These are phyloP conservation scores for Acanthamoeba royreba DNA, from an alignment of 208 protist species.

Conservation along the genomic window DNA sequence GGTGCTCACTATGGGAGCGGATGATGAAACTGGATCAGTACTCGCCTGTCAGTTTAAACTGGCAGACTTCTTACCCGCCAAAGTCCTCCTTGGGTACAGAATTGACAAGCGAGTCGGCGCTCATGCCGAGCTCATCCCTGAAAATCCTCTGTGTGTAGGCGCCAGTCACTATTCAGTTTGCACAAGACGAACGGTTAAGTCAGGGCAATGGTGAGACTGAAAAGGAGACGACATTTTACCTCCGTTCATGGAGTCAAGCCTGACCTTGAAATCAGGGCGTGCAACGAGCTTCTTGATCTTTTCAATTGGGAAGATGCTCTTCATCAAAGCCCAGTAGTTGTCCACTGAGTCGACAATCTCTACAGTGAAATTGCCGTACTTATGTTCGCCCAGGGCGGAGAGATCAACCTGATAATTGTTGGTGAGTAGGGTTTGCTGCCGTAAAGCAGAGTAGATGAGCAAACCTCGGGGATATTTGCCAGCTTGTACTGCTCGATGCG, in stretches of 20 bases:
- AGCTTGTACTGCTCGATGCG: constrained; percentile 76
- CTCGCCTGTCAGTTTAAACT: too few species aligned
- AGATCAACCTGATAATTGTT: constrained; percentile 73
- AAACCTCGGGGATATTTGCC: constrained; percentile 72
- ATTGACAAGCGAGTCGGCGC: constrained; percentile 68
- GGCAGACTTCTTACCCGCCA: too few species aligned
- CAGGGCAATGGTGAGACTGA: too few species aligned
- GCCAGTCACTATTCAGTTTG: constrained; percentile 89
- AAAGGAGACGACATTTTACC: too few species aligned
- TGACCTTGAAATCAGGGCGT: constrained; percentile 85
- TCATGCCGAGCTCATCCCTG: constrained; percentile 85
- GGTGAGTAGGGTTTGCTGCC: too few species aligned
- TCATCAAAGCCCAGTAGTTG: constrained; percentile 89
- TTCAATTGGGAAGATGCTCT: constrained; percentile 93
- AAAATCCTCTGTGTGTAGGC: constrained; percentile 93
- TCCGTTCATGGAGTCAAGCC: constrained; percentile 92
- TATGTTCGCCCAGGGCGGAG: constrained; percentile 60
- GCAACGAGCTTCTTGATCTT: constrained; percentile 81
- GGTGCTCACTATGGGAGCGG: constrained; percentile 85
- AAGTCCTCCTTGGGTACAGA: constrained; percentile 87
- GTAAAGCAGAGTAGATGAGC: too few species aligned
- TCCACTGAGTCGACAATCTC: constrained; percentile 91
- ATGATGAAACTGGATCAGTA: too few species aligned
- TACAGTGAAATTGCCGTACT: constrained; percentile 77
- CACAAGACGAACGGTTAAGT: too few species aligned